A percentile compares a stretch with the other conserved stretches of the same genome.
These are phyloP conservation scores for Diaporthe amygdali DNA, from an alignment of 2,329 filamentous ascomycete genomes.

Conservation along the genomic window DNA sequence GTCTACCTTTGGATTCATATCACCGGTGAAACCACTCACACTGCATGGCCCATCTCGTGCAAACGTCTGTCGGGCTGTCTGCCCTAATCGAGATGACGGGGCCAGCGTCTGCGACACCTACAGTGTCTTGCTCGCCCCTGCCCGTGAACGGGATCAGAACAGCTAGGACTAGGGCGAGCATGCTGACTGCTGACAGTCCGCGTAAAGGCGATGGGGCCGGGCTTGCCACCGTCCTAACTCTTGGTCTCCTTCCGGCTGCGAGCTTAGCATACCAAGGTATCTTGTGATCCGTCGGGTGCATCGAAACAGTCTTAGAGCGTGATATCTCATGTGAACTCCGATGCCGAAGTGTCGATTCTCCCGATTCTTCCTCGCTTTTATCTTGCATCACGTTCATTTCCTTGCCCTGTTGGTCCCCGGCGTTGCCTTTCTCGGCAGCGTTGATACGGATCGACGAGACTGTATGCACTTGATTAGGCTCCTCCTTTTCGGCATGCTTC, in stretches of 20 bases:
- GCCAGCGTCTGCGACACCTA: conserved; percentile 53
- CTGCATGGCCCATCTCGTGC: conserved; percentile 71
- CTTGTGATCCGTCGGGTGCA: conserved; percentile 27
- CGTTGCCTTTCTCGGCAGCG: conserved; percentile 3
- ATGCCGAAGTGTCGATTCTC: not conserved
- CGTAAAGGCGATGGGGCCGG: conserved; percentile 47
- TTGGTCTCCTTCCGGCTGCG: conserved; percentile 44
- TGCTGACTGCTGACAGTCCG: conserved; percentile 49
- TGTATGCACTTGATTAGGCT: conserved; percentile 29
- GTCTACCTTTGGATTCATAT: not conserved
- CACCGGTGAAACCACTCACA: conserved; percentile 40
- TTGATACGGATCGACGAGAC: conserved; percentile 29
- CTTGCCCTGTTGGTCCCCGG: conserved; percentile 14
- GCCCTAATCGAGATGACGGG: conserved; percentile 45
- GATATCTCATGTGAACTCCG: not conserved
- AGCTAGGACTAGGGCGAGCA: conserved; percentile 56
- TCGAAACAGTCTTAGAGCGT: conserved; percentile 22
- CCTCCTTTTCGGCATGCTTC: conserved; percentile 32
- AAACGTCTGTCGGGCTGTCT: conserved; percentile 60
- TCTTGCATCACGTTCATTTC: not conserved
- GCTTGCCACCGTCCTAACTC: conserved; percentile 48
- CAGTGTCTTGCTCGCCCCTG: conserved; percentile 46
- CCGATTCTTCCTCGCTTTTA: not conserved
- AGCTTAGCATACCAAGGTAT: conserved; percentile 51
- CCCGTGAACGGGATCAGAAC: conserved; percentile 54